A percentile compares a stretch with the other conserved stretches of the same genome.
These are phyloP conservation scores for Acanthamoeba sp. DNA, from an alignment of 208 protist genomes.

Conservation along the genomic window DNA sequence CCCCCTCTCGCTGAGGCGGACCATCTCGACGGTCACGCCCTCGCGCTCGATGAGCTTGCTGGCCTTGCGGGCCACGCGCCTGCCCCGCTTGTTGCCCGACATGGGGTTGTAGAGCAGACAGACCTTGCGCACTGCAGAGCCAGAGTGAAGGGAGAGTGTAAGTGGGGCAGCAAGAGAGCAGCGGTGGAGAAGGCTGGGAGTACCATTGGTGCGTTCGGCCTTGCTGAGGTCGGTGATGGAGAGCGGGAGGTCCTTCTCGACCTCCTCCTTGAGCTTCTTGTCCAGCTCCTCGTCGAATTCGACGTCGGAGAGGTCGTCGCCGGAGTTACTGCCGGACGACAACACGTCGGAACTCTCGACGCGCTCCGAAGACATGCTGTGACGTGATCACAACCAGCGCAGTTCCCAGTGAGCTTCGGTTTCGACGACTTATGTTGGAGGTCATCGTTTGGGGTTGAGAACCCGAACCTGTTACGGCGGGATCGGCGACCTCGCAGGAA, in stretches of 20 bases:
- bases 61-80: constrained; percentile 14
- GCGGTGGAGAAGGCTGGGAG: too few relatives aligned
- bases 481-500: constrained; percentile 28
- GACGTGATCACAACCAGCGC: background rate
- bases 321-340: background rate
- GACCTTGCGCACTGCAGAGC: constrained; percentile 33
- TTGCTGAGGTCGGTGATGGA: constrained; percentile 50
- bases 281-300: constrained; percentile 64
- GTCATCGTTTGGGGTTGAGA: too few relatives aligned
- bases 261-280: constrained; percentile 63
- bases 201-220: constrained; percentile 56
- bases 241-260: constrained; percentile 53
- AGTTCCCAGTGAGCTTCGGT: background rate
- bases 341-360: background rate
- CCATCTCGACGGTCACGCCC: constrained; percentile 8
- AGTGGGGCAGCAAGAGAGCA: background rate
- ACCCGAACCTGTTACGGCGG: background rate
- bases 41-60: background rate
- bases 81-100: constrained; percentile 58
- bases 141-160: background rate
- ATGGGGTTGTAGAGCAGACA: constrained; percentile 68
- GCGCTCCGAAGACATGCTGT: background rate
- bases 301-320: constrained; percentile 26
- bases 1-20: constrained; percentile 19
- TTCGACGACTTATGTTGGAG: too few relatives aligned